Base-by-base conservation (phyloP, 2,329 filamentous ascomycete genomes). In the Stagonosporopsis rhizophila region DNA sequence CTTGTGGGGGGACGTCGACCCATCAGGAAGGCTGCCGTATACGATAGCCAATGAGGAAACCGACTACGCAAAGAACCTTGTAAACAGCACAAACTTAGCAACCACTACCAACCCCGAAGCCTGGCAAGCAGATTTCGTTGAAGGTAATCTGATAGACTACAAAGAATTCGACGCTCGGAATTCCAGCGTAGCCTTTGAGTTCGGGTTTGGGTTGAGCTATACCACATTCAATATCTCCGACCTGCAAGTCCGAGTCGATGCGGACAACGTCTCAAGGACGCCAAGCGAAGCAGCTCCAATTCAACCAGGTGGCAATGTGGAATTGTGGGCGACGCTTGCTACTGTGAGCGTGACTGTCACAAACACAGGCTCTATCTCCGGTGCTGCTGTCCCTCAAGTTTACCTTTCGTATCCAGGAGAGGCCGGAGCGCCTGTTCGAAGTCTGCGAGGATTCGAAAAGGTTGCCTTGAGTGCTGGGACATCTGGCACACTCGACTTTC, bases 1-100 rank as follows among this genome's bases (percentile, higher is more conserved):
- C 1, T 78, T 96, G 1, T 91, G 92, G 60, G 92, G 92, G 6
- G 83, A 88, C 19, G 82, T 87, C 8, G 92, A 92, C 64, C 88
- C 88, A 0, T 91, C 87, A 38, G 92, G 93, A 15, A 87, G 89
- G 56, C 79, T 97, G 0, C 92, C 92, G 0, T 96, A 96, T 75
- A 96, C 92, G 0, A 89, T 96, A 39, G 90, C 90, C 11, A 89
- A 87, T 66, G 80, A 81, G 0, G 80, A 89, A 1, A 79, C 83
- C 19, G 91, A 96, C 70, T 93, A 95, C 59, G 51, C 52, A 3
- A 71, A 51, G 19, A 68, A 70, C 17, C 69, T 78, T 25, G 68
- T 72, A 28, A 78, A 78, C 58, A 76, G 70, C 34, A 71, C 71
- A 6, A 70, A 57, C 5, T 62, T 77, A 0, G 42, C 59, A 17